Evolutionary conservation across 352 stramenopile genomes (phyloP).

Genomic region (Phytopythium cucurbitacearum): DNA sequence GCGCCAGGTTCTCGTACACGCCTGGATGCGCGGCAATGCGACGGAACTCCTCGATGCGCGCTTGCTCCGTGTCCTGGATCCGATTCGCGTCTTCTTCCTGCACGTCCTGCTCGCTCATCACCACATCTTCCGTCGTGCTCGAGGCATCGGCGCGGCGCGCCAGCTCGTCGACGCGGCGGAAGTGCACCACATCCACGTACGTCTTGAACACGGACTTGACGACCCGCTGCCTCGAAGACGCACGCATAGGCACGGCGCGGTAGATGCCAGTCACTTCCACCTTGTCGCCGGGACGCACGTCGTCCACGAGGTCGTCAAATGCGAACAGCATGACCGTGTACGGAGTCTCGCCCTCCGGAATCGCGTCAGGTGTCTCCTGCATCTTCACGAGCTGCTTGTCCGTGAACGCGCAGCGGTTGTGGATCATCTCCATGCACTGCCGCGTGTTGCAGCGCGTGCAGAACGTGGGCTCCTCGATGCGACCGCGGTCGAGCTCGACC

Average conservation of each 20-base stretch:
- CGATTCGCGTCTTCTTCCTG: conserved; percentile 35
- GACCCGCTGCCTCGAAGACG: conserved; percentile 92
- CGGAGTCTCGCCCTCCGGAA: conserved; percentile 98
- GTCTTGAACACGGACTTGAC: conserved; percentile 98
- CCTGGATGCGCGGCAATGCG: conserved; percentile 75
- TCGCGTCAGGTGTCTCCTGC: conserved; percentile 97
- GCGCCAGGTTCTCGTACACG: conserved; percentile 78
- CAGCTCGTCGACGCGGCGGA: conserved; percentile 88
- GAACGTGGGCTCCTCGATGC: conserved; percentile 94
- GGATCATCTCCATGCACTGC: conserved; percentile 94
- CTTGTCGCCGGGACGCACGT: conserved; percentile 95
- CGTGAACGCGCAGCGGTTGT: conserved; percentile 97
- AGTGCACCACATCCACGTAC: conserved; percentile 99
- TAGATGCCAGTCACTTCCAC: conserved; percentile 97
- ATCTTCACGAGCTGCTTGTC: conserved; percentile 99
- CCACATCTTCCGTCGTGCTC: conserved; percentile 25
- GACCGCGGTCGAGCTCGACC: conserved; percentile 93
- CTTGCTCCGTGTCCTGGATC: conserved; percentile 48
- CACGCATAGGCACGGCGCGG: conserved; percentile 91
- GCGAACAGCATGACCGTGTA: conserved; percentile 97
- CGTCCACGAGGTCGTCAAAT: conserved; percentile 98
- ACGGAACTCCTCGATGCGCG: conserved; percentile 53
- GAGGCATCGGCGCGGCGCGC: conserved; percentile 25
- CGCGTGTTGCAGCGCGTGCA: conserved; percentile 88
- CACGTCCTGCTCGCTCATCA: conserved; percentile 28